These are phyloP conservation scores for Colletotrichum sp. DNA, from an alignment of 2,329 filamentous ascomycete genomes.

Conservation along the genomic window DNA sequence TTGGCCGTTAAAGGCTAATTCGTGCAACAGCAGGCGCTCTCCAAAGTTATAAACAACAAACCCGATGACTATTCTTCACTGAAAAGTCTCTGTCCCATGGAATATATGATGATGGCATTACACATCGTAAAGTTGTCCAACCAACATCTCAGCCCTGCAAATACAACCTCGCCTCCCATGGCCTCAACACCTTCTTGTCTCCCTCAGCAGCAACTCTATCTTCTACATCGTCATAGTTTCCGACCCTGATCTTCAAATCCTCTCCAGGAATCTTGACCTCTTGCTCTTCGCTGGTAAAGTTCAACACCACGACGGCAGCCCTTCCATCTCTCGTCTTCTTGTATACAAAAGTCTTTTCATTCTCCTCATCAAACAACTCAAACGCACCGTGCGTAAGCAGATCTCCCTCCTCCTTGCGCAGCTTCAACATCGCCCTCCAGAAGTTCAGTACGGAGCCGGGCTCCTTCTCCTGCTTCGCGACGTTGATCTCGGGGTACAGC, in stretches of 20 bases:
- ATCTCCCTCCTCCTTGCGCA: constrained; percentile 60
- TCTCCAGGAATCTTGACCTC: constrained; percentile 22
- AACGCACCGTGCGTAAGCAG: constrained; percentile 67
- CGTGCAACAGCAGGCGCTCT: too few relatives aligned
- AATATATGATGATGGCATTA: too few relatives aligned
- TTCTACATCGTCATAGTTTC: constrained; percentile 32
- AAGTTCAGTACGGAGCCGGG: constrained; percentile 59
- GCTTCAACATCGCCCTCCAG: constrained; percentile 60
- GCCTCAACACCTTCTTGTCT: constrained; percentile 25
- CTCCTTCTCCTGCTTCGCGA: constrained; percentile 48
- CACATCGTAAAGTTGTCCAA: too few relatives aligned
- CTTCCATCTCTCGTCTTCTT: constrained; percentile 36
- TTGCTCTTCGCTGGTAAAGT: constrained; percentile 41
- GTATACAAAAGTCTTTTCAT: constrained; percentile 49
- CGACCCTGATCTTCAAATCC: constrained; percentile 25
- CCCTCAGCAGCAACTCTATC: constrained; percentile 1
- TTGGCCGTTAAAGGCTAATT: too few relatives aligned
- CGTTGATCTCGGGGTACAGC: constrained; percentile 59
- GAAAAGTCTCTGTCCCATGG: too few relatives aligned
- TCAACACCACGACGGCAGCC: constrained; percentile 36
- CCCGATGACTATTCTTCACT: too few relatives aligned
- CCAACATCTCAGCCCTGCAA: constrained; percentile 16
- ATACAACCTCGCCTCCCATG: constrained; percentile 40
- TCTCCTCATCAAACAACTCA: constrained; percentile 51
- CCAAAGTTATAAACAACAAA: too few relatives aligned